phyloP scores from a whole-genome alignment of 2,329 filamentous ascomycete genomes.

The Ophiostoma sp. region DNA sequence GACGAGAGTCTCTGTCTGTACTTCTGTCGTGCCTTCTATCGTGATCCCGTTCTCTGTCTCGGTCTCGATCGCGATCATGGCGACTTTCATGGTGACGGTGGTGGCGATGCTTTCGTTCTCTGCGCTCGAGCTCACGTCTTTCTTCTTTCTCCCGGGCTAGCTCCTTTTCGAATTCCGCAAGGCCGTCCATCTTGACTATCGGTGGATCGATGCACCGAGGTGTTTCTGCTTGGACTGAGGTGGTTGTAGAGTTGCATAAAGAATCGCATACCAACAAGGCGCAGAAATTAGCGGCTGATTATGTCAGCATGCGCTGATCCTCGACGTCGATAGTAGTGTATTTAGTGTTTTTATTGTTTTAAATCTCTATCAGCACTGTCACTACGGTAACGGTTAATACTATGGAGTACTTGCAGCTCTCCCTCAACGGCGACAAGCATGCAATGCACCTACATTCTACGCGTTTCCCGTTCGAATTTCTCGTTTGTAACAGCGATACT shows the following conservation, averaged over 20 bases:
- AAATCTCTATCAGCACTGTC: not conserved
- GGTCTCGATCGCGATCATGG: slow-evolving; percentile 23
- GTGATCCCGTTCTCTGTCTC: slow-evolving; percentile 29
- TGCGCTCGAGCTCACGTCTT: slow-evolving; percentile 29
- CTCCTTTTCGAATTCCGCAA: slow-evolving; percentile 38
- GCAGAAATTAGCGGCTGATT: not conserved
- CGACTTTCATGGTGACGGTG: slow-evolving; percentile 27
- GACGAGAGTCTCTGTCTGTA: not conserved
- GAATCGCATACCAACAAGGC: not conserved
- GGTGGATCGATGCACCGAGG: not conserved
- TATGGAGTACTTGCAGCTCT: not conserved
- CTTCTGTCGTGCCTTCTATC: slow-evolving; percentile 13
- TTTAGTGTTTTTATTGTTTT: not conserved
- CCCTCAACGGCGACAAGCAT: not conserved
- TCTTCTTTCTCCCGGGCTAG: slow-evolving; percentile 32
- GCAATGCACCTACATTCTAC: not conserved
- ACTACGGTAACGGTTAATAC: not conserved
- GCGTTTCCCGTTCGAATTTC: not conserved
- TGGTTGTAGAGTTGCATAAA: not conserved
- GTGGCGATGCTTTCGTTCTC: slow-evolving; percentile 30
- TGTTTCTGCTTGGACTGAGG: not conserved
- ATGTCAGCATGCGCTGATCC: not conserved
- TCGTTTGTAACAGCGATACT: not conserved
- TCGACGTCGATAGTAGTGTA: not conserved
- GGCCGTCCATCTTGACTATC: slow-evolving; percentile 28